These are phyloP conservation scores for Penicillium canescens DNA, from an alignment of 495 filamentous ascomycete genomes.

Conservation along the genomic window DNA sequence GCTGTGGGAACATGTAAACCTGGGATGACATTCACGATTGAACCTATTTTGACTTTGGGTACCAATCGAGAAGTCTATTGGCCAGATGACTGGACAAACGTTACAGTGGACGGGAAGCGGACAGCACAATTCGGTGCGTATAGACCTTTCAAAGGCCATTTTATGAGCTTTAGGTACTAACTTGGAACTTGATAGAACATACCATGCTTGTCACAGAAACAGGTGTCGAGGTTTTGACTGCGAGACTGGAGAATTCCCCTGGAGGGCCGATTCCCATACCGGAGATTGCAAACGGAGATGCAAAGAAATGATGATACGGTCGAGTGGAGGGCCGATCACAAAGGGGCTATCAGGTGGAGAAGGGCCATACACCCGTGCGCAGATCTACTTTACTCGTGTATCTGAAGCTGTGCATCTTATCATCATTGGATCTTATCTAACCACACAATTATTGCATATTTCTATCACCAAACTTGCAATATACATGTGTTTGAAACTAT, in stretches of 20 bases:
- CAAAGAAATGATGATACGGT: neutral
- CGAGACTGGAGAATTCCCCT: conserved; percentile 68
- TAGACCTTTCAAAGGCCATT: neutral
- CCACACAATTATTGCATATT: too few species aligned
- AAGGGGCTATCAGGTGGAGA: neutral
- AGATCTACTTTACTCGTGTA: too few species aligned
- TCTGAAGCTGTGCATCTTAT: too few species aligned
- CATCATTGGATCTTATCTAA: too few species aligned
- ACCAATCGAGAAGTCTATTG: conserved; percentile 65
- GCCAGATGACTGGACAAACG: conserved; percentile 75
- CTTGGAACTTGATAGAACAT: conserved; percentile 56
- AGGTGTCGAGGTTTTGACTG: conserved; percentile 86
- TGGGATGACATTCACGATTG: conserved; percentile 76
- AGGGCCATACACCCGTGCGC: neutral
- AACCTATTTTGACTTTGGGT: conserved; percentile 70
- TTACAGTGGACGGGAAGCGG: conserved; percentile 65
- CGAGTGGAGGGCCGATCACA: neutral
- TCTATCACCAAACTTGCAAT: too few species aligned
- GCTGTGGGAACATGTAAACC: conserved; percentile 67
- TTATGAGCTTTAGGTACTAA: neutral
- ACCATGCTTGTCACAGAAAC: conserved; percentile 83
- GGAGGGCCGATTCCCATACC: conserved; percentile 73
- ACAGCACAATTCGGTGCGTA: conserved; percentile 64
- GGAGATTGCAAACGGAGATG: neutral
- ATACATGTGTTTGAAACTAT: too few species aligned